phyloP scores from a whole-genome alignment of 192 early-diverging fungal genomes.

The Dissophora globulifera region DNA sequence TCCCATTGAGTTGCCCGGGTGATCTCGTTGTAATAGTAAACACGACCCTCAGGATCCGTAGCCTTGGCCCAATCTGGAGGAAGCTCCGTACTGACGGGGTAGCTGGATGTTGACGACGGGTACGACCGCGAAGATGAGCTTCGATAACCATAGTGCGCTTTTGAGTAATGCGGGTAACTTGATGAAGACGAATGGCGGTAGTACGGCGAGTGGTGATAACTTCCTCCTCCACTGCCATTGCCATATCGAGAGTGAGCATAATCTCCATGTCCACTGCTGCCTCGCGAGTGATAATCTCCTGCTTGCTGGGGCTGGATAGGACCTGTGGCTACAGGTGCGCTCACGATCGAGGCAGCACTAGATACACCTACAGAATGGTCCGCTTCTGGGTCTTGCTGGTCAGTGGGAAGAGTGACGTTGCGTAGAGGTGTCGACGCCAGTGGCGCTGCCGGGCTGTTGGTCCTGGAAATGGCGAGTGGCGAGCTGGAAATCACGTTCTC shows the following conservation, averaged over 20 bases:
- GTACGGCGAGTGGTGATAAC: constrained; percentile 16
- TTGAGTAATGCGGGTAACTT: constrained; percentile 19
- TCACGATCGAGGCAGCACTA: background rate
- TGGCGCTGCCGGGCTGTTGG: background rate
- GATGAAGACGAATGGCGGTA: constrained; percentile 39
- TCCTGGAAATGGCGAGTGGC: background rate
- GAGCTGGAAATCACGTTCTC: constrained; percentile 5
- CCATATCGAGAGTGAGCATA: constrained; percentile 30
- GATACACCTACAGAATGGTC: no score
- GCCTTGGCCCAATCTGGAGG: constrained; percentile 63
- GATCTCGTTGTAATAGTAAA: constrained; percentile 65
- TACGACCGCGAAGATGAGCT: constrained; percentile 10
- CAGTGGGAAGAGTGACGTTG: background rate
- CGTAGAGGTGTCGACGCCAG: constrained; percentile 14
- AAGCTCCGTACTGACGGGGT: constrained; percentile 33
- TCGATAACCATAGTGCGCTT: constrained; percentile 30
- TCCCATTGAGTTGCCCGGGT: constrained; percentile 67
- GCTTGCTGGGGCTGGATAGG: background rate
- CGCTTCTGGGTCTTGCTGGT: no score
- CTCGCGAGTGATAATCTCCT: constrained; percentile 11
- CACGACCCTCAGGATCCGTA: constrained; percentile 52
- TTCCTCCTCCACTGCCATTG: constrained; percentile 28
- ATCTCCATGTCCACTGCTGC: constrained; percentile 16
- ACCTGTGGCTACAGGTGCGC: background rate
- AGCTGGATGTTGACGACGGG: constrained; percentile 2